Percentiles rank a stretch among this genome's conserved stretches.
phyloP scores from a whole-genome alignment of 2,329 filamentous ascomycete species.

The Fusarium tuaranense region DNA sequence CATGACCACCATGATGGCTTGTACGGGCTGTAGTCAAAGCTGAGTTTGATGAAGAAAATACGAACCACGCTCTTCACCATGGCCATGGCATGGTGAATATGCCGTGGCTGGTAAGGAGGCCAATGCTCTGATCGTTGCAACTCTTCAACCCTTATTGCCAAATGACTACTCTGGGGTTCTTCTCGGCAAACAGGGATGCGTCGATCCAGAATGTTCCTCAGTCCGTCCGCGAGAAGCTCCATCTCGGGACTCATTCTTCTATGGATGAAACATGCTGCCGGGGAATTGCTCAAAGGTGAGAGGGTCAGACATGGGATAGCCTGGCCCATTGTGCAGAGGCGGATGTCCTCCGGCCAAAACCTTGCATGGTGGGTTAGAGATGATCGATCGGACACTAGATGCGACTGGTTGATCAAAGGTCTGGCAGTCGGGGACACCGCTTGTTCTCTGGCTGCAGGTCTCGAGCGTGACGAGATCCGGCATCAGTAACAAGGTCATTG shows the following conservation, averaged over 20 bases:
- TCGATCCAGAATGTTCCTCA: conserved; percentile 12
- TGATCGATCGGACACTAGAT: conserved; percentile 21
- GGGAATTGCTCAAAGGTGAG: conserved; percentile 9
- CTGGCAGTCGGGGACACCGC: conserved; percentile 15
- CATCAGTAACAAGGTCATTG: conserved; percentile 10
- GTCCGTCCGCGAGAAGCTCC: conserved; percentile 12
- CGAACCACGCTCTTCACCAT: neutral
- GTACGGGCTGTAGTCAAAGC: conserved; percentile 5
- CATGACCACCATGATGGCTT: neutral
- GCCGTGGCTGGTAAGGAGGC: conserved; percentile 2
- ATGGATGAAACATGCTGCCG: conserved; percentile 36
- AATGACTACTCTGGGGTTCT: conserved; percentile 13
- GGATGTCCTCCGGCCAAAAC: conserved; percentile 2
- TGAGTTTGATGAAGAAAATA: conserved; percentile 9
- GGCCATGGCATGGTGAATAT: neutral
- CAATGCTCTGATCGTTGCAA: conserved; percentile 18
- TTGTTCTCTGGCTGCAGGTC: conserved; percentile 21
- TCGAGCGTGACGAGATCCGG: conserved; percentile 14
- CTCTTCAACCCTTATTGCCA: conserved; percentile 1
- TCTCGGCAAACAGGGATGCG: conserved; percentile 13
- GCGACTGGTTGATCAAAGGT: conserved; percentile 19
- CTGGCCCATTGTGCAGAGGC: conserved; percentile 10
- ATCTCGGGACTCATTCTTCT: conserved; percentile 17
- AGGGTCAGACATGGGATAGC: conserved; percentile 21
- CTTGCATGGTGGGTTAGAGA: conserved; percentile 14